Conservation (phyloP, 1,139 yeast genomes). For the Diutina mesorugosa region DNA sequence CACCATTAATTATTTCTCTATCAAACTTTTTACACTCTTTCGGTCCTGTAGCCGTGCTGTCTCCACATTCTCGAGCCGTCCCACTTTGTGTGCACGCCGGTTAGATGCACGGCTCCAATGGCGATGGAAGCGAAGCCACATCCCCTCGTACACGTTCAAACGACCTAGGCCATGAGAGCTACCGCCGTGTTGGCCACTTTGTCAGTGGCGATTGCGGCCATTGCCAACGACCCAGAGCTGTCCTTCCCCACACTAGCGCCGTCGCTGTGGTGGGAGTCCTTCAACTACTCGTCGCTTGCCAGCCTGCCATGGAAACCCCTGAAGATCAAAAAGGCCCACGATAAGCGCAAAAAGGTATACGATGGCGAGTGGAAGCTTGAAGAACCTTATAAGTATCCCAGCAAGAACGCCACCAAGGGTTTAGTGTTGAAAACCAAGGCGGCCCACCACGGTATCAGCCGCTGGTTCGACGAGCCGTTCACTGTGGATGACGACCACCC, state of each 20-base stretch:
- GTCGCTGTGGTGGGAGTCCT: neutral
- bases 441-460: slow-evolving; percentile 68
- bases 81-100: neutral
- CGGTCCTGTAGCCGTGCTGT: neutral
- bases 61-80: too few relatives aligned
- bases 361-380: slow-evolving; percentile 67
- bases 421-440: slow-evolving; percentile 66
- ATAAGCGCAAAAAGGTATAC: slow-evolving; percentile 41
- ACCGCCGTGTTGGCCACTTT: neutral
- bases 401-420: slow-evolving; percentile 53
- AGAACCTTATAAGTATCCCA: slow-evolving; percentile 37
- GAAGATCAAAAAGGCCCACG: slow-evolving; percentile 42
- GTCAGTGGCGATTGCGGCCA: neutral
- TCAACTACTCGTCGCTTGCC: neutral
- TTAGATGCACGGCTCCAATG: neutral
- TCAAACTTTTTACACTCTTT: too few relatives aligned
- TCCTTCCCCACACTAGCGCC: neutral
- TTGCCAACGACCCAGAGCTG: neutral
- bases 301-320: neutral
- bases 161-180: neutral
- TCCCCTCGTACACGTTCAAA: neutral
- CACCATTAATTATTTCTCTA: too few relatives aligned
- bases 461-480: slow-evolving; percentile 33
- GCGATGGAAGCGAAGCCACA: neutral
- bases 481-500: slow-evolving; percentile 47